A percentile compares a stretch with the other conserved stretches of the same genome.
Evolutionary conservation across 2,329 filamentous ascomycete genomes (phyloP).

Genomic region (Oidium heveae): DNA sequence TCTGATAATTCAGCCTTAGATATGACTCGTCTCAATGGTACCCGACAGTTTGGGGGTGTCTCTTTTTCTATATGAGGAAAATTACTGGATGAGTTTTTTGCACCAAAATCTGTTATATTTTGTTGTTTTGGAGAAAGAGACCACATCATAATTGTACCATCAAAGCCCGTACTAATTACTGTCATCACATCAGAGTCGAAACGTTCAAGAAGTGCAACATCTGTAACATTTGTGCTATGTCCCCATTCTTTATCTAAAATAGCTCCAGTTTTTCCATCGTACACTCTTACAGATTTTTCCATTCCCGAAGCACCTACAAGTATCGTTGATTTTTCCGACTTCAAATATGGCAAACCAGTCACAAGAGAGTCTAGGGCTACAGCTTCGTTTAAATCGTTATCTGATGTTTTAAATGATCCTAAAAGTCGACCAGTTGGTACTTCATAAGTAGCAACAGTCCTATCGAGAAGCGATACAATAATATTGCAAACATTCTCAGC

Average conservation of each 20-base stretch:
- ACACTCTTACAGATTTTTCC: constrained; percentile 83
- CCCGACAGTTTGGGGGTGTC: constrained; percentile 27
- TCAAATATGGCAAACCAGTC: constrained; percentile 29
- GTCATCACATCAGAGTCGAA: constrained; percentile 27
- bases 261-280: constrained; percentile 50
- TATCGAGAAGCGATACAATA: constrained; percentile 34
- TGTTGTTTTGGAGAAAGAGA: constrained; percentile 9
- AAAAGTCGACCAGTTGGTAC: constrained; percentile 42
- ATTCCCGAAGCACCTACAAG: constrained; percentile 78
- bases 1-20: constrained; percentile 72
- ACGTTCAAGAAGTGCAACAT: constrained; percentile 42
- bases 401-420: constrained; percentile 57
- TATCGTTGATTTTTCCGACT: constrained; percentile 30
- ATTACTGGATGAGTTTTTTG: constrained; percentile 4
- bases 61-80: constrained; percentile 18
- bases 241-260: constrained; percentile 82
- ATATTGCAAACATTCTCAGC: constrained; percentile 26
- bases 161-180: constrained; percentile 50
- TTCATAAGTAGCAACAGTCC: constrained; percentile 34
- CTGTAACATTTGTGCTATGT: constrained; percentile 81
- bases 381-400: constrained; percentile 55
- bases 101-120: constrained; percentile 7
- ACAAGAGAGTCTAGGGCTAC: constrained; percentile 62
- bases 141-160: constrained; percentile 67
- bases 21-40: constrained; percentile 61